phyloP scores from a whole-genome alignment of 1,284 basidiomycete genomes.

The Exobasidium cylindrosporum region DNA sequence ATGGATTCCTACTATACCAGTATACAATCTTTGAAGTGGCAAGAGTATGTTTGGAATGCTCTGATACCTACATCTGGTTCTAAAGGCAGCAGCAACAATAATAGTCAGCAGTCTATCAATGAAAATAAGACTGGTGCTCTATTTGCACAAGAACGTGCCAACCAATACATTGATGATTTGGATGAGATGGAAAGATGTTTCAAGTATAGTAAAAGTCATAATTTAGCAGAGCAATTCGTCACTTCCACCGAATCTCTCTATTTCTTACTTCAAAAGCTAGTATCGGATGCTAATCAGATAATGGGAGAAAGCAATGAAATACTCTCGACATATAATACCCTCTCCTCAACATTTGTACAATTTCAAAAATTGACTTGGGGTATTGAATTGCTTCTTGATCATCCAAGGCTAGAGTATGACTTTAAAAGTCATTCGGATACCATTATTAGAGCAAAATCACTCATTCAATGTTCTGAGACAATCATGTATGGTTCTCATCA shows the following conservation, averaged over 20 bases:
- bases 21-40: slow-evolving; percentile 18
- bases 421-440: no score
- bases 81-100: no score
- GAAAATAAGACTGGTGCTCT: slow-evolving; percentile 24
- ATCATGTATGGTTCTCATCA: no score
- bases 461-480: no score
- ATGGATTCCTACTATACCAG: slow-evolving; percentile 26
- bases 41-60: slow-evolving; percentile 21
- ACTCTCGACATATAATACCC: neutral
- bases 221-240: neutral
- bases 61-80: slow-evolving; percentile 8
- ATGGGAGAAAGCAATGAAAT: neutral
- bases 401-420: no score
- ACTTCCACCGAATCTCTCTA: neutral
- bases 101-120: slow-evolving; percentile 16
- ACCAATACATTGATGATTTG: slow-evolving; percentile 37
- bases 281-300: neutral
- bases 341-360: neutral
- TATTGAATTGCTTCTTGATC: neutral
- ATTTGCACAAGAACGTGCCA: slow-evolving; percentile 38
- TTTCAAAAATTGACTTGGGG: neutral
- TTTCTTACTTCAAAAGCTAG: neutral
- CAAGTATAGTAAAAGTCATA: neutral
- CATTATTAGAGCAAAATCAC: no score
- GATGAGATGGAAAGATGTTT: neutral